phyloP scores from a whole-genome alignment of 116 monocot species.

The Thalassia testudinum region DNA sequence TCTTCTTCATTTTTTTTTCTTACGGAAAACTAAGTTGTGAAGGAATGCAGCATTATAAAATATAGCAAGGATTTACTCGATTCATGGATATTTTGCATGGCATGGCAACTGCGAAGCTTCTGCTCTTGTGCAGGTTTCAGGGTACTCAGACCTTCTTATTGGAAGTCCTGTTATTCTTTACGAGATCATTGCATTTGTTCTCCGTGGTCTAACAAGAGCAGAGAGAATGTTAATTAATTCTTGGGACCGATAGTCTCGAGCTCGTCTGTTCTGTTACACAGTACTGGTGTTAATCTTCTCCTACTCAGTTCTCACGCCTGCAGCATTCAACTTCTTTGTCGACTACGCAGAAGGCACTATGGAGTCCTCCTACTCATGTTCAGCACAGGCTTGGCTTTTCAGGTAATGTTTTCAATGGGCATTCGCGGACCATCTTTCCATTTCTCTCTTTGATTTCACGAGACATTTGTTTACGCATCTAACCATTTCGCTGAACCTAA shows the following conservation, averaged over 20 bases:
- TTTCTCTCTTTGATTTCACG: too few relatives aligned
- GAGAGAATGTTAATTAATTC: slow-evolving; percentile 86
- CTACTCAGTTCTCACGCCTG: slow-evolving; percentile 70
- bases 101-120: too few relatives aligned
- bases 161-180: slow-evolving; percentile 90
- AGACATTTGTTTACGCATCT: too few relatives aligned
- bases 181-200: slow-evolving; percentile 91
- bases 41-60: background rate
- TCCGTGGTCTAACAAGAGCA: slow-evolving; percentile 78
- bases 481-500: too few relatives aligned
- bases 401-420: slow-evolving; percentile 24
- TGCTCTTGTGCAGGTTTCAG: slow-evolving; percentile 60
- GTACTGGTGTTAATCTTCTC: slow-evolving; percentile 82
- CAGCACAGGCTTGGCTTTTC: slow-evolving; percentile 96
- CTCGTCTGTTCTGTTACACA: slow-evolving; percentile 87
- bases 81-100: too few relatives aligned
- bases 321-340: slow-evolving; percentile 96
- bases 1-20: background rate
- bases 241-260: slow-evolving; percentile 93
- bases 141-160: slow-evolving; percentile 83
- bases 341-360: slow-evolving; percentile 93
- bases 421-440: too few relatives aligned
- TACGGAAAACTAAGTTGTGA: background rate
- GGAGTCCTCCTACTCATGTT: slow-evolving; percentile 92
- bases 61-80: too few relatives aligned